A percentile compares a stretch with the other conserved stretches of the same genome.
Evolutionary conservation across 345 rosid genomes (phyloP).

Genomic region (Cardamine resedifolia): DNA sequence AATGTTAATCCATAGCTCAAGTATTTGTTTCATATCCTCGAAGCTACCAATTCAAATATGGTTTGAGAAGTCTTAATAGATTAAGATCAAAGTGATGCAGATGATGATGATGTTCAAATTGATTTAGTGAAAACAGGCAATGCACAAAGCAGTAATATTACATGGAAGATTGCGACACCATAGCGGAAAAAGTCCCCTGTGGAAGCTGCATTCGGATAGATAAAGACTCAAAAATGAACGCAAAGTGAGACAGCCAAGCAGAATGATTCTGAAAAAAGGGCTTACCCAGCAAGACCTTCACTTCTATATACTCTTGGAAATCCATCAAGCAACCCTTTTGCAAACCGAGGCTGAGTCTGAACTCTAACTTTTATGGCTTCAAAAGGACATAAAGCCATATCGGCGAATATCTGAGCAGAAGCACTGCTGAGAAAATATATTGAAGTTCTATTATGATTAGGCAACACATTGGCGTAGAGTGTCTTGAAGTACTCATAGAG

Average conservation of each 20-base stretch:
- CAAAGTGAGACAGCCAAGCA: slow-evolving; percentile 8
- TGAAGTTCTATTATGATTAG: slow-evolving; percentile 43
- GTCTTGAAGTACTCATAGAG: slow-evolving; percentile 60
- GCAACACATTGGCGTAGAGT: slow-evolving; percentile 48
- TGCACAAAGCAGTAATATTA: slow-evolving; percentile 20
- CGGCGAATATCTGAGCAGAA: slow-evolving; percentile 62
- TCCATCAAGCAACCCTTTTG: slow-evolving; percentile 61
- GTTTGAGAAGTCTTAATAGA: background rate
- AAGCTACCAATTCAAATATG: background rate
- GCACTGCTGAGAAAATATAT: slow-evolving; percentile 69
- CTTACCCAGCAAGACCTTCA: slow-evolving; percentile 59
- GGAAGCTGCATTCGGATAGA: slow-evolving; percentile 39
- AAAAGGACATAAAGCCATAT: slow-evolving; percentile 60
- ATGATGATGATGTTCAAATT: background rate
- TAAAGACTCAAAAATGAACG: background rate
- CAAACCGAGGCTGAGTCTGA: slow-evolving; percentile 60
- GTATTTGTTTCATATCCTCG: background rate
- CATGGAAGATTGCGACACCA: slow-evolving; percentile 47
- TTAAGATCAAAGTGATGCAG: background rate
- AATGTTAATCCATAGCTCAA: background rate
- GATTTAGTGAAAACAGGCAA: background rate
- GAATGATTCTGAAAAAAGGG: background rate
- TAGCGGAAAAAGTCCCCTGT: slow-evolving; percentile 41
- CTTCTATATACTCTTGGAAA: slow-evolving; percentile 52
- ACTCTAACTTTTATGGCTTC: slow-evolving; percentile 63